Percentiles rank a stretch among this genome's conserved stretches.
Conservation (phyloP, 305 asterid genomes). For the Salvia sclarea region DNA sequence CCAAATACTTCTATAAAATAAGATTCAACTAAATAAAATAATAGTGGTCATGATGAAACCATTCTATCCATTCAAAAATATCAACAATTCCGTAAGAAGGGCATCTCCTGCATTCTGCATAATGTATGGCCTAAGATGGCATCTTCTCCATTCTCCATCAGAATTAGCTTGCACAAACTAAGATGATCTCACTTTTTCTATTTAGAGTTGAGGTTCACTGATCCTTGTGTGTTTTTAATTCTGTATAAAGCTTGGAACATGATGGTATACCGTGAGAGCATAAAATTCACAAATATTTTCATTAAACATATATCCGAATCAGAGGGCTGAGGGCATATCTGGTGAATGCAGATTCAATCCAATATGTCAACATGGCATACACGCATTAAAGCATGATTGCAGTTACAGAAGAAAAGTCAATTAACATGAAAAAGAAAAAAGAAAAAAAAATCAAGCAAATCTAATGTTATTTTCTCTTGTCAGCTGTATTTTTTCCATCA, state of each 20-base stretch:
- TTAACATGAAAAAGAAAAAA: background rate
- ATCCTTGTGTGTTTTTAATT: background rate
- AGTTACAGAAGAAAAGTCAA: background rate
- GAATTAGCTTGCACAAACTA: conserved; percentile 2
- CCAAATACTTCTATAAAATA: background rate
- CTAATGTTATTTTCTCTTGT: background rate
- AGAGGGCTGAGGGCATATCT: background rate
- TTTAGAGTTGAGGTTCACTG: background rate
- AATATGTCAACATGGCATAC: background rate
- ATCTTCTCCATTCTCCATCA: background rate
- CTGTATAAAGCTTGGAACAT: background rate
- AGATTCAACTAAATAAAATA: background rate
- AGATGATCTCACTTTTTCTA: background rate
- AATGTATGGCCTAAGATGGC: background rate
- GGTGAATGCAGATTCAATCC: background rate
- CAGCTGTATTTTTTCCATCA: background rate
- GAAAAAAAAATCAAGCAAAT: background rate
- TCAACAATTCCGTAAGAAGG: background rate
- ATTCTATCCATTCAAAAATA: background rate
- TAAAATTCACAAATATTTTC: background rate
- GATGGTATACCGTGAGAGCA: background rate
- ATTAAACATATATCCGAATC: background rate
- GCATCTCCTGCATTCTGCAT: background rate
- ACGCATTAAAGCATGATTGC: background rate
- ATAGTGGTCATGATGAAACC: background rate